Base-by-base conservation (phyloP, 1,139 yeast species). In the Yamadazyma dendronema region DNA sequence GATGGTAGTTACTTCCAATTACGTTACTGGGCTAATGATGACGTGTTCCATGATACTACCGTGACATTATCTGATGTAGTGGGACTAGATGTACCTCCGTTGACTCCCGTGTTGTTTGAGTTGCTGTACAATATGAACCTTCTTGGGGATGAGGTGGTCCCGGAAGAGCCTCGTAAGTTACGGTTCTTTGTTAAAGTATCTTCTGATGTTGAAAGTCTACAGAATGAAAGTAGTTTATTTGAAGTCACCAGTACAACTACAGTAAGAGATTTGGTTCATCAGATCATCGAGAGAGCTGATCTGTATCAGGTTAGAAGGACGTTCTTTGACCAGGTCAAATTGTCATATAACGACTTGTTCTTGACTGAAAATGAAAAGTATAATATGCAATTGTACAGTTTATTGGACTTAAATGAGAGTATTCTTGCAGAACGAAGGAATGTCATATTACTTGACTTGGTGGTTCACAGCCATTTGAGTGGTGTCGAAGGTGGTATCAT, bases 71-170 rank as follows among this genome's bases (percentile, higher is more conserved):
- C 49, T 4, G 54, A 54, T 10, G 42, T 57, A 0, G 36, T 65
- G 10, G 37, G 41, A 14, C 42, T 66, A 11, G 72, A 65, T 41
- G 67, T 65, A 2, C 39, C 57, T 1, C 72, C 72, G 2, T 40
- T 49, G 15, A 26, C 29, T 3, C 50, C 58, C 2, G 52, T 59
- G 1, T 29, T 40, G 9, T 50, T 62, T 32, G 47, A 44, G 27
- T 28, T 47, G 4, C 43, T 39, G 43, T 48, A 44, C 31, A 37
- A 42, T 17, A 15, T 39, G 7, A 42, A 37, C 2, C 5, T 24
- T 24, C n/a, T 24, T 24, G 13, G 13, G 6, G 13, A 9, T 11
- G 17, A 33, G 3, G 13, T 6, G 11, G n/a, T 13, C 4, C n/a
- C 26, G 4, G 26, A 11, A 30, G 23, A 17, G 13, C 30, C 37